Evolutionary conservation across 805 yeast species (phyloP), one percentile per base, ranked within the genome.

Genomic region (Pichia eremophila): DNA sequence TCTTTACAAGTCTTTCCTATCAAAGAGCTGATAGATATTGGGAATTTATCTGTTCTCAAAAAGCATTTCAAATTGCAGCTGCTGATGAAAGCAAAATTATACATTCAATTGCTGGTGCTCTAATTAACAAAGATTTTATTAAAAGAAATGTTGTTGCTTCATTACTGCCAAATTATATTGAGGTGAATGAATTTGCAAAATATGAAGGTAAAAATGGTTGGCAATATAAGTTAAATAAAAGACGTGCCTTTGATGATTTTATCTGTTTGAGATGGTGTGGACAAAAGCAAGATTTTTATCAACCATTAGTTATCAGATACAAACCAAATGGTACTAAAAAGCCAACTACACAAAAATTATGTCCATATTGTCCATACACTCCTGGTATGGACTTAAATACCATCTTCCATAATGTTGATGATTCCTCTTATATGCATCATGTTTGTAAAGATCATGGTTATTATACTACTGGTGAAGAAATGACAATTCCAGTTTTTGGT

Each of bases 371-470:
- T 50, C 51, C 51, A 19, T 40, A 42, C 32, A 47, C 54, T 4
- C 43, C 15, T 39, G 17, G 25, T 9, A 40, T 18, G 19, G 41
- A 40, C 28, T 38, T 43, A 10, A 36, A 42, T 29, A 40, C 29
- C 32, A 40, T 51, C 52, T 25, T 64, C 55, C 47, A 54, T 39
- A 63, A 59, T 31, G 51, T 60, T 40, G 56, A 54, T 34, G 36
- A 34, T 15, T 34, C 36, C 17, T 34, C 36, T 34, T 34, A 34
- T 8, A 34, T 34, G 29, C 69, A 65, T 43, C 69, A 65, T 47
- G 62, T 65, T 29, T 58, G 65, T 14, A 63, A 62, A 44, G 59
- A 60, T 29, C 69, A 65, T 46, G 67, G 67, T 8, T 61, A 63
- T 18, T 62, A 58, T 49, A 59, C 65, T 10, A 56, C 56, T 12